A percentile compares a stretch with the other conserved stretches of the same genome.
phyloP scores from a whole-genome alignment of 1,139 yeast species.

The Nadsonia starkeyi-henricii region DNA sequence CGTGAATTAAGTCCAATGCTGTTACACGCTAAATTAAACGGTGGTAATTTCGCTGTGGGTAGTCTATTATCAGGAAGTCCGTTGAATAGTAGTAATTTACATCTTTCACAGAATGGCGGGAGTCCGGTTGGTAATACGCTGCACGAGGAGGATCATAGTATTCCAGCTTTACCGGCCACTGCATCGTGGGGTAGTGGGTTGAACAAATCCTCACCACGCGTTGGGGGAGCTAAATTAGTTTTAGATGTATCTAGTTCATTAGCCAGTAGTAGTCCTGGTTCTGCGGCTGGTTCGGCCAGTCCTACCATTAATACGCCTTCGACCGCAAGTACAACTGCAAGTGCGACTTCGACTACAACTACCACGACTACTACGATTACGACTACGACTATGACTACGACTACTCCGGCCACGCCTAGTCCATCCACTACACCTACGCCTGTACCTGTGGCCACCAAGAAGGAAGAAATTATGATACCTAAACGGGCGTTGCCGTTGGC shows the following conservation, averaged over 20 bases:
- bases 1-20: background rate
- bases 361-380: background rate
- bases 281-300: conserved; percentile 41
- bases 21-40: background rate
- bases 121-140: too few species aligned
- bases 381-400: background rate
- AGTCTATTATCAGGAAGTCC: too few species aligned
- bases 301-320: conserved; percentile 21
- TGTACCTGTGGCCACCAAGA: background rate
- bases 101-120: background rate
- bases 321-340: background rate
- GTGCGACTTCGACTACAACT: background rate
- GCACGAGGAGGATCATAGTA: conserved; percentile 11
- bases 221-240: background rate
- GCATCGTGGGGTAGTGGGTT: conserved; percentile 22
- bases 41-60: too few species aligned
- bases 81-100: too few species aligned
- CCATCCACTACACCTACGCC: too few species aligned
- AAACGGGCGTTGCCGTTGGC: background rate
- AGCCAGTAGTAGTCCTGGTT: background rate
- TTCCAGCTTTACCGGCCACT: conserved; percentile 25
- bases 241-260: background rate
- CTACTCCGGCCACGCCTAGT: conserved; percentile 10
- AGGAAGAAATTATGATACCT: background rate
- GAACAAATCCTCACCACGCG: background rate